Percentiles rank a stretch among this genome's conserved stretches.
phyloP scores from a whole-genome alignment of 345 rosid genomes.

The Streptanthus diversifolius region DNA sequence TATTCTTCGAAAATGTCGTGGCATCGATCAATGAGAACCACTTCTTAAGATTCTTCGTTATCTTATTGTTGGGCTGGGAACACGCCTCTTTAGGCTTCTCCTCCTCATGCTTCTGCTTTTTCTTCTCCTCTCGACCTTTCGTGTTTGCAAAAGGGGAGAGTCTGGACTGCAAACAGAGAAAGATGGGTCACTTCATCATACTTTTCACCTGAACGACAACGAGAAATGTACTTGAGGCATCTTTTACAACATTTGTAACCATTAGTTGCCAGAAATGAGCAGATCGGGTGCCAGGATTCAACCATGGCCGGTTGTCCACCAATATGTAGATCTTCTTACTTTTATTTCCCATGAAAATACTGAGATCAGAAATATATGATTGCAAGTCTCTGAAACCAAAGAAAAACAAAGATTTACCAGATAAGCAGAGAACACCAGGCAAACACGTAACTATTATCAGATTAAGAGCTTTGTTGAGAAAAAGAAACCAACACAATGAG shows the following conservation, averaged over 20 bases:
- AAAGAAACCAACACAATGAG: neutral
- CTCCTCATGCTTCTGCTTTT: constrained; percentile 41
- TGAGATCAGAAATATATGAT: constrained; percentile 90
- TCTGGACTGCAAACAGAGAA: constrained; percentile 65
- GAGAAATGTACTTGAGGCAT: neutral
- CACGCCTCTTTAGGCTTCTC: constrained; percentile 40
- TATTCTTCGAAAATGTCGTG: constrained; percentile 51
- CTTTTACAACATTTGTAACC: constrained; percentile 84
- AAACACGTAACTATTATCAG: constrained; percentile 12
- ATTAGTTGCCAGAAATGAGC: constrained; percentile 92
- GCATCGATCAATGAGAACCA: constrained; percentile 76
- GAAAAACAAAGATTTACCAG: constrained; percentile 7
- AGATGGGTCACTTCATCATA: constrained; percentile 11
- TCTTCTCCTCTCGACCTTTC: constrained; percentile 52
- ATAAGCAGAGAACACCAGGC: neutral
- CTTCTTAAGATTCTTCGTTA: constrained; percentile 44
- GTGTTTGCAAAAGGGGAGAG: constrained; percentile 94
- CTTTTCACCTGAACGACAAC: neutral
- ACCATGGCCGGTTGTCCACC: constrained; percentile 97
- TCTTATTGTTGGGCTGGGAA: constrained; percentile 31
- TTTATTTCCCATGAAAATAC: constrained; percentile 69
- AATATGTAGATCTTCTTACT: constrained; percentile 75
- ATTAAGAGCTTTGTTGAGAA: neutral
- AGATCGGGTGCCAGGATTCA: constrained; percentile 58
- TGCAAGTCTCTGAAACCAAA: constrained; percentile 83